Base-by-base conservation (phyloP, 164 flowering plant genomes). In the Piper betle region DNA sequence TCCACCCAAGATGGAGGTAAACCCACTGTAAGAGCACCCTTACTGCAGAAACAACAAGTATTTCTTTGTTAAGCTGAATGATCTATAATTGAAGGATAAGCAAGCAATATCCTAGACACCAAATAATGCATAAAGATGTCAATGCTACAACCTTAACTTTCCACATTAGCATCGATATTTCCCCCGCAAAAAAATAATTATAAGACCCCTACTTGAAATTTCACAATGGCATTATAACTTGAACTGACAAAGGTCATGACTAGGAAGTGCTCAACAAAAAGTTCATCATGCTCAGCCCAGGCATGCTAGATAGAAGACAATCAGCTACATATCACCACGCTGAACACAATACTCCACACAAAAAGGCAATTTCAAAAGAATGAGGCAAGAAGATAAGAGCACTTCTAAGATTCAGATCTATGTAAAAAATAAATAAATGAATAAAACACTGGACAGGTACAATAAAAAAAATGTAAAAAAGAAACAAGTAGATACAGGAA, bases 1-100 rank as follows among this genome's bases (percentile, higher is more conserved):
- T 93, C 98, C 64, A 93, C 98, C 98, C 98, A 92, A 75, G 84
- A 88, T 68, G 98, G 98, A 63, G 98, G 98, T 63, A 92, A 71
- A 69, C 96, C 98, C 37, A 87, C 80, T 52, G 88, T 78, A 66
- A 82, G 66, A 69, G 88, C 82, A 73, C 82, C 89, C 62, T 74
- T 77, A 74, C 91, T 84, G 84, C 75, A 78, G 50, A 59, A 66
- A 48, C 66, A 71, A 71, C 53, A 54, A 54, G 8, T 62, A 46
- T 46, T 42, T 46, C 50, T 15, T 46, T 6, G 3, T 46, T 46
- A 9, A 46, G 15, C 50, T 10, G 46, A 46, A 9, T 46, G 50
- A 46, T 46, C 50, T 46, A 10, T 46, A 9, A 2, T 46, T 46
- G 10, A 9, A 5, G 50, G 15, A 46, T 46, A 46, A 46, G 50